Conservation (phyloP, 2,329 filamentous ascomycete species). For the Xylariaceae sp. region DNA sequence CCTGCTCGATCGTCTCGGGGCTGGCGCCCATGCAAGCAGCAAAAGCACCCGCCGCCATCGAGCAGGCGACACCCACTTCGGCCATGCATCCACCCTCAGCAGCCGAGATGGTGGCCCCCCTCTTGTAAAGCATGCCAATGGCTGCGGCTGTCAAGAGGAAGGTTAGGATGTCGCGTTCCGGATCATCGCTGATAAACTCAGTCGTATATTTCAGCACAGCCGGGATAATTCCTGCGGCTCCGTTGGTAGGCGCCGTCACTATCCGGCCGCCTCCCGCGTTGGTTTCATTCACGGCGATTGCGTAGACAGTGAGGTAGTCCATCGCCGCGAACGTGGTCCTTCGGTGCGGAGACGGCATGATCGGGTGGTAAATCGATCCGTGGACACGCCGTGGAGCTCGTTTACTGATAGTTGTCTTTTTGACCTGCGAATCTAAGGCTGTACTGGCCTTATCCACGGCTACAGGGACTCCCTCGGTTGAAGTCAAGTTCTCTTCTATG, state of each 20-base stretch:
- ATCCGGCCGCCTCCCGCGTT: constrained; percentile 49
- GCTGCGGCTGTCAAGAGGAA: constrained; percentile 48
- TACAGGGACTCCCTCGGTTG: constrained; percentile 1
- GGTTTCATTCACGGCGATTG: constrained; percentile 51
- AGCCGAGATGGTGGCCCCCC: constrained; percentile 48
- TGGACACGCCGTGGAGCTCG: constrained; percentile 40
- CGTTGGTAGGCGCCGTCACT: constrained; percentile 49
- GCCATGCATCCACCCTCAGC: constrained; percentile 52
- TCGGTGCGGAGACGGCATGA: constrained; percentile 43
- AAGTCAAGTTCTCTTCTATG: neutral
- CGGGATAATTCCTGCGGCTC: constrained; percentile 49
- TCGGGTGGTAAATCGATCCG: constrained; percentile 44
- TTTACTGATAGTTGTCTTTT: constrained; percentile 25
- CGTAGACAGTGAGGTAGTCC: constrained; percentile 49
- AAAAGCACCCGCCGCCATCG: constrained; percentile 49
- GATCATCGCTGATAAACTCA: constrained; percentile 48
- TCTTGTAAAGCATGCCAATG: constrained; percentile 52
- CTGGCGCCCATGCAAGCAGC: constrained; percentile 50
- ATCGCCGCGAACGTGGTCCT: constrained; percentile 48
- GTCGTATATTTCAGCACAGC: constrained; percentile 48
- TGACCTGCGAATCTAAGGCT: constrained; percentile 16
- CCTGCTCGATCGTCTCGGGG: constrained; percentile 48
- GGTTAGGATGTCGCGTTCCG: constrained; percentile 46
- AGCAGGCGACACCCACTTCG: constrained; percentile 50
- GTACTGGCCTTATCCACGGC: constrained; percentile 5